phyloP scores from a whole-genome alignment of 2,329 filamentous ascomycete species.

The Colletotrichum sp. region DNA sequence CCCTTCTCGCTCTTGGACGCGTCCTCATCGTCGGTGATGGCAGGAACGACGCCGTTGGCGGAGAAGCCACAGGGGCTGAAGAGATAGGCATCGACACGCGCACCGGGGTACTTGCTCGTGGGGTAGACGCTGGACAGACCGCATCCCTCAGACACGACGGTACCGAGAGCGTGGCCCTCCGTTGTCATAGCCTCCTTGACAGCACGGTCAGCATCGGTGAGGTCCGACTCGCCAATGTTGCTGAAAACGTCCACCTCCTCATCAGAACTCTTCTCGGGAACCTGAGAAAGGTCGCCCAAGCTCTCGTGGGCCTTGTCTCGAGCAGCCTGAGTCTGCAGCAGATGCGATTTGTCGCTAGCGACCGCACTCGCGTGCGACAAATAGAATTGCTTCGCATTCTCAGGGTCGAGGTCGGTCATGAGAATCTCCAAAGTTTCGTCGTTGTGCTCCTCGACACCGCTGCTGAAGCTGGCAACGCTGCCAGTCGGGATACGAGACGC shows the following conservation, averaged over 20 bases:
- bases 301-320: slow-evolving; percentile 64
- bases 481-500: slow-evolving; percentile 61
- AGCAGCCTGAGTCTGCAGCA: slow-evolving; percentile 69
- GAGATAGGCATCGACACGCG: slow-evolving; percentile 92
- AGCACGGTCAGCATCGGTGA: slow-evolving; percentile 61
- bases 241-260: slow-evolving; percentile 82
- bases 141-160: slow-evolving; percentile 87
- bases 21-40: slow-evolving; percentile 62
- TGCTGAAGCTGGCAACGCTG: slow-evolving; percentile 37
- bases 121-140: slow-evolving; percentile 91
- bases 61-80: slow-evolving; percentile 98
- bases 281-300: slow-evolving; percentile 61
- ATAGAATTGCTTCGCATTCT: slow-evolving; percentile 75
- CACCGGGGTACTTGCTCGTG: slow-evolving; percentile 84
- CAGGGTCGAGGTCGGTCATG: slow-evolving; percentile 74
- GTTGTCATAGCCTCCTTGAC: slow-evolving; percentile 81
- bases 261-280: slow-evolving; percentile 32
- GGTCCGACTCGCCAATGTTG: slow-evolving; percentile 61
- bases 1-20: slow-evolving; percentile 31
- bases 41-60: slow-evolving; percentile 92
- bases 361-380: slow-evolving; percentile 80
- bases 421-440: slow-evolving; percentile 81
- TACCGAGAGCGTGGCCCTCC: slow-evolving; percentile 92
- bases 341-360: slow-evolving; percentile 76
- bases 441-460: slow-evolving; percentile 50